phyloP scores from a whole-genome alignment of 1,284 basidiomycete species.

The Lignosus rhinocerotis region DNA sequence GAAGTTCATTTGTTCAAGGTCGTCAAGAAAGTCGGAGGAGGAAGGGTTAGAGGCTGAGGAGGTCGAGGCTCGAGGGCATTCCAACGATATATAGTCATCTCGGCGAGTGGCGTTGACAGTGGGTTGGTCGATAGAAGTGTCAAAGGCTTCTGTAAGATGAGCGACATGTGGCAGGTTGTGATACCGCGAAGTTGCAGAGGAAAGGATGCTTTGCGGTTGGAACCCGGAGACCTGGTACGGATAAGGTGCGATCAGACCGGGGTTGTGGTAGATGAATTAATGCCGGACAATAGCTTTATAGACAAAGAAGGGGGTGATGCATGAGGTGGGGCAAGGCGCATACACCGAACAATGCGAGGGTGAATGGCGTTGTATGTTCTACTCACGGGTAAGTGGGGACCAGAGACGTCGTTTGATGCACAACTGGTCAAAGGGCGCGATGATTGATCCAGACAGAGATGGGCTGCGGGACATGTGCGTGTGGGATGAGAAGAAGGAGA shows the following conservation, averaged over 20 bases:
- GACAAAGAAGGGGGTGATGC: constrained; percentile 18
- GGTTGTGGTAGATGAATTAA: constrained; percentile 11
- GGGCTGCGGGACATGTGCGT: constrained; percentile 2
- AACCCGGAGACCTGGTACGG: constrained; percentile 14
- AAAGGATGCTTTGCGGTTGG: constrained; percentile 21
- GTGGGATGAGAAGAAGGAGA: not conserved
- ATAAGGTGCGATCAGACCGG: constrained; percentile 24
- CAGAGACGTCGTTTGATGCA: constrained; percentile 10
- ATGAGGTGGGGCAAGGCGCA: constrained; percentile 9
- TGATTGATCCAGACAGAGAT: constrained; percentile 11
- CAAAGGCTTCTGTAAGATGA: constrained; percentile 18
- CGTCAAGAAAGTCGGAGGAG: not conserved
- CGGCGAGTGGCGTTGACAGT: constrained; percentile 17
- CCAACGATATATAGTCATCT: constrained; percentile 17
- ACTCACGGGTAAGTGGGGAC: constrained; percentile 15
- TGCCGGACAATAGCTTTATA: constrained; percentile 15
- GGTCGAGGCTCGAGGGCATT: not conserved
- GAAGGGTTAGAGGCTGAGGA: constrained; percentile 1
- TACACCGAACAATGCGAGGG: constrained; percentile 4
- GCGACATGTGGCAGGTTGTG: constrained; percentile 13
- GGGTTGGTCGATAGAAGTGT: constrained; percentile 10
- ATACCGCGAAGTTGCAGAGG: constrained; percentile 12
- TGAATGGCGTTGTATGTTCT: not conserved
- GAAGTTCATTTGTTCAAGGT: constrained; percentile 10
- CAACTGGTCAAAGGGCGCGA: constrained; percentile 20